These are phyloP conservation scores for Naematelia aurantialba DNA, from an alignment of 768 basidiomycete species.

Conservation along the genomic window DNA sequence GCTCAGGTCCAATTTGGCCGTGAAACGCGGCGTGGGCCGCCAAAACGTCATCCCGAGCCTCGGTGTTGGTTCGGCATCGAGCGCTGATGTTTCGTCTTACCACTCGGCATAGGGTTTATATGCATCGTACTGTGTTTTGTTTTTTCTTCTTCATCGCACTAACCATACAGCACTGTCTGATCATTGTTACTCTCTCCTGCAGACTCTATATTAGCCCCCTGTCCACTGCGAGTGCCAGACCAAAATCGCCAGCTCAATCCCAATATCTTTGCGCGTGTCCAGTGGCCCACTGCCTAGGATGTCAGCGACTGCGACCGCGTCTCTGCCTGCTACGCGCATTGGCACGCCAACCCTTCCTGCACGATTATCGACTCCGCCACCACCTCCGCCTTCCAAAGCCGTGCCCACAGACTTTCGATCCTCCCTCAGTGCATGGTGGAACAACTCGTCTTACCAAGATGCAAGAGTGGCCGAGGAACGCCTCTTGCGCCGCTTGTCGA, in stretches of 20 bases:
- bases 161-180: too few species aligned
- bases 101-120: neutral
- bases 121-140: too few species aligned
- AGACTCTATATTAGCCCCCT: too few species aligned
- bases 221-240: neutral
- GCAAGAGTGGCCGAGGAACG: conserved; percentile 41
- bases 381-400: conserved; percentile 27
- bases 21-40: neutral
- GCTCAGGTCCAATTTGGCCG: neutral
- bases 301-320: neutral
- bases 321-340: neutral
- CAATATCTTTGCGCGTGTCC: neutral
- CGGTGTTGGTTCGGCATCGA: too few species aligned
- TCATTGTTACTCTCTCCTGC: too few species aligned
- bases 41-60: neutral
- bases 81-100: too few species aligned
- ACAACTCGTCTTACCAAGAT: conserved; percentile 40
- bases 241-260: neutral
- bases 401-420: conserved; percentile 41
- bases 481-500: conserved; percentile 30
- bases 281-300: neutral
- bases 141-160: neutral
- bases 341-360: conserved; percentile 5
- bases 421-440: conserved; percentile 43
- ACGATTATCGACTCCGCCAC: conserved; percentile 25